Percentiles rank a stretch among this genome's conserved stretches.
Evolutionary conservation across 176 grass and related monocot species (phyloP).

Genomic region (Poa pratensis): DNA sequence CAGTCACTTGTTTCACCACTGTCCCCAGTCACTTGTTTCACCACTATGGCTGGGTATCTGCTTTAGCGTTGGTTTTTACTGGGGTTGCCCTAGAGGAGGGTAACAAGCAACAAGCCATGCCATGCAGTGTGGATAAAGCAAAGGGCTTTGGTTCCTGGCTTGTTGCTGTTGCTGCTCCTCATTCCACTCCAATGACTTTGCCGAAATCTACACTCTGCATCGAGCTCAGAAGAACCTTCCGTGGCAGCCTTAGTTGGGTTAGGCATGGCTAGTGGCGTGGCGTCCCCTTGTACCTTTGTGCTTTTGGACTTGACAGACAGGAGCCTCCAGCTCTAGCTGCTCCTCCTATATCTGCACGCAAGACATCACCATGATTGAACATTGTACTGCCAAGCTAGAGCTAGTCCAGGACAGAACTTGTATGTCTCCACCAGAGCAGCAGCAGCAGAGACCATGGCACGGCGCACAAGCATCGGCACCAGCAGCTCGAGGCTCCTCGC

Average conservation of each 20-base stretch:
- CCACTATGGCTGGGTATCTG: background rate
- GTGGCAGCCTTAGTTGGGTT: constrained; percentile 50
- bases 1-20: constrained; percentile 17
- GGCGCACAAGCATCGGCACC: background rate
- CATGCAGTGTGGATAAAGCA: constrained; percentile 41
- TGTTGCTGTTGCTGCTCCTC: constrained; percentile 47
- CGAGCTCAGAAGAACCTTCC: constrained; percentile 62
- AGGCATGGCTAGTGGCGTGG: constrained; percentile 32
- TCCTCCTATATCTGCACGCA: constrained; percentile 60
- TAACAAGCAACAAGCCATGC: constrained; percentile 32
- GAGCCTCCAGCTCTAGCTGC: background rate
- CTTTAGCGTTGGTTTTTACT: constrained; percentile 49
- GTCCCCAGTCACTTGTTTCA: constrained; percentile 20
- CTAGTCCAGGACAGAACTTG: constrained; percentile 32
- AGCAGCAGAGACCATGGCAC: constrained; percentile 46
- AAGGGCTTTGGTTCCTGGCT: constrained; percentile 40
- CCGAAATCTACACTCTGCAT: constrained; percentile 44
- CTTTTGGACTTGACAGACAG: constrained; percentile 52
- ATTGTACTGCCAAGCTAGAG: constrained; percentile 42
- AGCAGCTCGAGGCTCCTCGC: constrained; percentile 27
- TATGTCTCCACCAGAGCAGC: constrained; percentile 49
- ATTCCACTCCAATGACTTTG: constrained; percentile 46
- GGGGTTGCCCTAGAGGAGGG: constrained; percentile 4
- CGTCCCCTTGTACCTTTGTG: constrained; percentile 48
- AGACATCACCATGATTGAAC: constrained; percentile 45